A percentile compares a stretch with the other conserved stretches of the same genome.
phyloP scores from a whole-genome alignment of 495 filamentous ascomycete species.

The Talaromyces wortmannii region DNA sequence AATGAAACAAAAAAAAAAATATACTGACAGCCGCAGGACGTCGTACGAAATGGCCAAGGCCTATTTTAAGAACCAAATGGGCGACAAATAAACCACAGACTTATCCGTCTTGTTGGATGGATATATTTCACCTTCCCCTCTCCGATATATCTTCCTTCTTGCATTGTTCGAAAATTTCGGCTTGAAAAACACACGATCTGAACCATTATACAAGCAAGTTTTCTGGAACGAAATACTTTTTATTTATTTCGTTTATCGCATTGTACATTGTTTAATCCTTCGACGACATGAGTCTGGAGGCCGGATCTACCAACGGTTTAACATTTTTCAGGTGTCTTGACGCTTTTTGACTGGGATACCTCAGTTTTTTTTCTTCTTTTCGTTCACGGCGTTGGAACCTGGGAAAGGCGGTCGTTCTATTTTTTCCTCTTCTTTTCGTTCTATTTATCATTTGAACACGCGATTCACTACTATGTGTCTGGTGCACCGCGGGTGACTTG shows the following conservation, averaged over 20 bases:
- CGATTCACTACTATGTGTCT: too few species aligned
- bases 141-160: too few species aligned
- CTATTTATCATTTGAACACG: too few species aligned
- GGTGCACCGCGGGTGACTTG: too few species aligned
- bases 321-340: slow-evolving; percentile 6
- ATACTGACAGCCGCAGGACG: slow-evolving; percentile 41
- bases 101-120: background rate
- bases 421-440: background rate
- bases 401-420: slow-evolving; percentile 16
- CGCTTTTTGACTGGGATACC: slow-evolving; percentile 18
- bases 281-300: background rate
- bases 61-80: slow-evolving; percentile 50
- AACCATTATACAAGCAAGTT: too few species aligned
- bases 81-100: slow-evolving; percentile 7
- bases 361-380: slow-evolving; percentile 1
- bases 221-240: too few species aligned
- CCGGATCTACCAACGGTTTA: background rate
- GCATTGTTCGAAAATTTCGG: too few species aligned
- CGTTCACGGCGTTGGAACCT: slow-evolving; percentile 24
- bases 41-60: slow-evolving; percentile 77
- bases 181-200: too few species aligned
- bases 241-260: background rate
- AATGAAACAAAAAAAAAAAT: background rate
- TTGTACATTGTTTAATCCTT: background rate
- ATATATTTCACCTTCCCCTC: background rate